Percentiles rank a stretch among this genome's conserved stretches.
These are phyloP conservation scores for Diaporthe citri DNA, from an alignment of 2,329 filamentous ascomycete genomes.

Conservation along the genomic window DNA sequence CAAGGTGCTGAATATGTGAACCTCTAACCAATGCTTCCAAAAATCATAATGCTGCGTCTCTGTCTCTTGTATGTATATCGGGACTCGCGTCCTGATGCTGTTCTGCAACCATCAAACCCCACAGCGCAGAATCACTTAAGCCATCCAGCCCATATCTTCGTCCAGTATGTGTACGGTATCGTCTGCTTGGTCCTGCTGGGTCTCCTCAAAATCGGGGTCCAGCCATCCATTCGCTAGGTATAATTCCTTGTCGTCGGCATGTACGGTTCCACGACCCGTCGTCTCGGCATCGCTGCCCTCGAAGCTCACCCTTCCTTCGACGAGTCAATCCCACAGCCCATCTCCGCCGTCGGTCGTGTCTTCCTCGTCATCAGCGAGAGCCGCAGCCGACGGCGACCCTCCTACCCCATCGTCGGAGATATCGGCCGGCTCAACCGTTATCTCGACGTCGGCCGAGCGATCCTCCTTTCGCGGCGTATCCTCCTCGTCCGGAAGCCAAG, in stretches of 20 bases:
- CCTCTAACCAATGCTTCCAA: constrained; percentile 3
- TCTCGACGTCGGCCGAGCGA: constrained; percentile 13
- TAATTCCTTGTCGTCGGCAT: neutral
- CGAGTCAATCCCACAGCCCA: constrained; percentile 39
- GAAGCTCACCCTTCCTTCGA: constrained; percentile 38
- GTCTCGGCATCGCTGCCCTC: constrained; percentile 34
- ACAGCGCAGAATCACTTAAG: neutral
- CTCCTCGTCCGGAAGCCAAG: constrained; percentile 5
- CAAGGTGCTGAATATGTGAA: constrained; percentile 1
- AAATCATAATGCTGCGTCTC: neutral
- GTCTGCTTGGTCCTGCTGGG: neutral
- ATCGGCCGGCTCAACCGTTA: constrained; percentile 8
- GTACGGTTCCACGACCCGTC: constrained; percentile 26
- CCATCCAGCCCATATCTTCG: constrained; percentile 33
- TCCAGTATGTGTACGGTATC: neutral
- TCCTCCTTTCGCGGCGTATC: constrained; percentile 3
- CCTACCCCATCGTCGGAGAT: neutral
- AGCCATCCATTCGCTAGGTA: neutral
- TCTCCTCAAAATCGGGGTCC: constrained; percentile 10
- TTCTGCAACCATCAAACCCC: neutral
- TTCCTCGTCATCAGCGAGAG: constrained; percentile 39
- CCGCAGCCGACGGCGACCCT: constrained; percentile 28
- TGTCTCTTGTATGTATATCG: neutral
- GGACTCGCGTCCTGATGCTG: constrained; percentile 32
- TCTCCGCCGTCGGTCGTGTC: constrained; percentile 35